Base-by-base conservation (phyloP, 1,284 basidiomycete genomes). In the Trametes polyzona region DNA sequence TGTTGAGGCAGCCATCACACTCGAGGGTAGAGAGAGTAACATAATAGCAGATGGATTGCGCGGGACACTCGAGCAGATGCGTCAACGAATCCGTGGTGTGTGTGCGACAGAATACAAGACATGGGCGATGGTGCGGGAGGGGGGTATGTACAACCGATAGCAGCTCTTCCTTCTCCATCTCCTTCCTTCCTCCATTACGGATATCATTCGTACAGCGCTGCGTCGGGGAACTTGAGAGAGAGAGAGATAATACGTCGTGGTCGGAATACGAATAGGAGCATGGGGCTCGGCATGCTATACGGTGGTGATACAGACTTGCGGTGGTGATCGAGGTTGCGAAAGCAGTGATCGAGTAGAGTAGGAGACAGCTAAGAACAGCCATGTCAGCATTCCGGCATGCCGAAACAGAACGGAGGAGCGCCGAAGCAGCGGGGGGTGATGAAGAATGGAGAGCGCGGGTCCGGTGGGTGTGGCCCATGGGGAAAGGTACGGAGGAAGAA, bases 261-360 rank as follows among this genome's bases (percentile, higher is more conserved):
- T 55, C 60, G 57, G 58, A 60, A 62, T 63, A 63, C 43, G 57
- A 58, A 65, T 66, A 65, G 58, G 58, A 58, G 58, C 54, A 49
- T 46, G 60, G 41, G 14, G 54, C 55, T 41, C 53, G 63, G 55
- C 61, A 55, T 65, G 66, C 59, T 54, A 48, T 61, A 62, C 57
- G 67, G 62, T 67, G 68, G 64, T 69, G 66, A 65, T 69, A 69
- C 67, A 69, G 57, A 61, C 57, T 66, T 67, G 59, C 58, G 58
- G 39, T n/a, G 43, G 50, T 55, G 61, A 58, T 53, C 55, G 64
- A 64, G 61, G 55, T 41, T 58, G 61, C 51, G 61, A 67, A 52
- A 64, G 57, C 64, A 57, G 52, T 57, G 61, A 61, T 58, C 57
- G 61, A 65, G 57, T 63, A 65, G 59, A 62, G 61, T 63, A 62